Conservation (phyloP, 345 rosid genomes). For the Eutrema heterophyllum region DNA sequence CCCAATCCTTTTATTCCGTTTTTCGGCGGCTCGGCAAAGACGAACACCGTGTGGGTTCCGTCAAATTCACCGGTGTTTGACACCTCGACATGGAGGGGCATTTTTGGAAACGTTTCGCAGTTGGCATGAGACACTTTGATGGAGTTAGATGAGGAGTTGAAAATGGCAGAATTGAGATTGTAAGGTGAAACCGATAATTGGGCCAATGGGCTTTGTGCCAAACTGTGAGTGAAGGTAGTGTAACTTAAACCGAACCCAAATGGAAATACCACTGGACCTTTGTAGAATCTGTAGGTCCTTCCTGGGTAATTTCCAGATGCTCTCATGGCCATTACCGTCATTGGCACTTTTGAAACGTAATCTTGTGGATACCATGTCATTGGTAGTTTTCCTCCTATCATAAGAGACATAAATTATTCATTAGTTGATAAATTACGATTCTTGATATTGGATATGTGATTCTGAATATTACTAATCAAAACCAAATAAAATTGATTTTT, state of each 20-base stretch:
- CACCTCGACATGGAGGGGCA: constrained; percentile 53
- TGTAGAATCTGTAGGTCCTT: constrained; percentile 88
- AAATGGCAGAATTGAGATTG: constrained; percentile 33
- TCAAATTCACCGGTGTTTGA: constrained; percentile 63
- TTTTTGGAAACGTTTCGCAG: constrained; percentile 37
- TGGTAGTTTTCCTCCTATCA: constrained; percentile 82
- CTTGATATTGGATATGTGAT: background rate
- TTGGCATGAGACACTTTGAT: constrained; percentile 52
- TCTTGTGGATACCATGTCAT: constrained; percentile 94
- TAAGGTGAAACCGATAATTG: constrained; percentile 37
- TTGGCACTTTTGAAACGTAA: constrained; percentile 65
- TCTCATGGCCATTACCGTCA: constrained; percentile 89
- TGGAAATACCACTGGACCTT: constrained; percentile 82
- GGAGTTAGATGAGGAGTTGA: constrained; percentile 36
- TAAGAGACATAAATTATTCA: background rate
- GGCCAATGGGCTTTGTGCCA: constrained; percentile 45
- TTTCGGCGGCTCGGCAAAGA: constrained; percentile 55
- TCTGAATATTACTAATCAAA: background rate
- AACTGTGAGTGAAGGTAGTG: constrained; percentile 44
- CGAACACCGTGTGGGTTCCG: constrained; percentile 72
- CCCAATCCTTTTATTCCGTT: constrained; percentile 42
- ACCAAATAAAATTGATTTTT: background rate
- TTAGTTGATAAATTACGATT: background rate
- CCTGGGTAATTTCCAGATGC: constrained; percentile 66
- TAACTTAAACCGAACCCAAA: constrained; percentile 80